Evolutionary conservation across 108 stramenopile species (phyloP).

Genomic region (Stephanodiscus minutulus): DNA sequence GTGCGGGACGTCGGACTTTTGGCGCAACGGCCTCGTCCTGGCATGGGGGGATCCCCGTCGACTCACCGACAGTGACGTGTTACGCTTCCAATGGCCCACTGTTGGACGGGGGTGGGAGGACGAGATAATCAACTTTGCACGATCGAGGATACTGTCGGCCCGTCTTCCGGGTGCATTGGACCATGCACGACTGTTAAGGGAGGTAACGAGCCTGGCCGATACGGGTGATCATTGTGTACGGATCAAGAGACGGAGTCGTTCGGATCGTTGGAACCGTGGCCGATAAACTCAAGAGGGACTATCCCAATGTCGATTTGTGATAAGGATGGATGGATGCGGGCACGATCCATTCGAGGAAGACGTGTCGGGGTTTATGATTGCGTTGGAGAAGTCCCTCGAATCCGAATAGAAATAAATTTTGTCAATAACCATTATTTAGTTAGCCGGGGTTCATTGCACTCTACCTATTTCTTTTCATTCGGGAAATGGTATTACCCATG

Average conservation of each 20-base stretch:
- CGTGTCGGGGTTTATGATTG: conserved; percentile 48
- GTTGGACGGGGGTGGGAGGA: conserved; percentile 81
- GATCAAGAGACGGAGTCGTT: conserved; percentile 61
- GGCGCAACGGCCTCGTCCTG: conserved; percentile 60
- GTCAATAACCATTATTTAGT: too few relatives aligned
- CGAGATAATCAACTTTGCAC: conserved; percentile 66
- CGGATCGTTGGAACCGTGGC: conserved; percentile 18
- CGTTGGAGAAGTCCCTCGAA: conserved; percentile 40
- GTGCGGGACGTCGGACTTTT: conserved; percentile 53
- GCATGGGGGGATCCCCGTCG: conserved; percentile 68
- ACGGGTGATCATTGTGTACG: conserved; percentile 63
- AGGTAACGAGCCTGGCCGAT: conserved; percentile 46
- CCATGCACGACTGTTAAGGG: conserved; percentile 46
- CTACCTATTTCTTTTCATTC: too few relatives aligned
- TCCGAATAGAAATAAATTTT: background rate
- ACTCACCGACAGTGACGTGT: conserved; percentile 64
- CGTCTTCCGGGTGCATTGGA: conserved; percentile 21
- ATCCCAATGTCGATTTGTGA: conserved; percentile 27
- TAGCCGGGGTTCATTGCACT: too few relatives aligned
- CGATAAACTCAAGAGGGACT: conserved; percentile 21
- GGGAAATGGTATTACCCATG: too few relatives aligned
- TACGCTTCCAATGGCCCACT: conserved; percentile 84
- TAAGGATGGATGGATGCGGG: conserved; percentile 67
- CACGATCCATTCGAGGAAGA: conserved; percentile 87
- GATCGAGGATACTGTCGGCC: conserved; percentile 28